Conservation (phyloP, 192 early-diverging fungal genomes). For the Powellomyces hirtus region DNA sequence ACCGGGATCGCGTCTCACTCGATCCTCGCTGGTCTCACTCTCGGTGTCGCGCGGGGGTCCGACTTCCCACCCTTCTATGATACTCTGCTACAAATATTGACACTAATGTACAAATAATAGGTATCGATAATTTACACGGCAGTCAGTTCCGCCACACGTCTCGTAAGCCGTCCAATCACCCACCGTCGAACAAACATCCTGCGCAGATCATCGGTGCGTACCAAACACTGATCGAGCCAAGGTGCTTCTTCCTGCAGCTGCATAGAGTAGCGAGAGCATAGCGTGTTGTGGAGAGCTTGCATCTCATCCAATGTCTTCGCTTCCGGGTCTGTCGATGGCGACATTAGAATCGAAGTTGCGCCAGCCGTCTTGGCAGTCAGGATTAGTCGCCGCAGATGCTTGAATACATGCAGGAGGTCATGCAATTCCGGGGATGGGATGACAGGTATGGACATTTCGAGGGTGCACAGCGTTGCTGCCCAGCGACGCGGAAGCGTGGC, state of each 20-base stretch:
- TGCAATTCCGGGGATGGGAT: background rate
- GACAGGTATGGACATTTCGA: background rate
- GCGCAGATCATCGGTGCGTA: conserved; percentile 3
- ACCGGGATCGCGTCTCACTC: too few species aligned
- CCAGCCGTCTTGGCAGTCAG: background rate
- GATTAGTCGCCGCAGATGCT: background rate
- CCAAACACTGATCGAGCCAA: background rate
- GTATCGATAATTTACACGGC: too few species aligned
- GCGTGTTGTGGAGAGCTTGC: background rate
- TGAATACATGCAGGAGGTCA: background rate
- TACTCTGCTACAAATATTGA: too few species aligned
- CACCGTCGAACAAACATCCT: background rate
- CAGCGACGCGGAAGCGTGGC: background rate
- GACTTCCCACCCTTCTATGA: too few species aligned
- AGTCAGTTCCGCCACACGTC: background rate
- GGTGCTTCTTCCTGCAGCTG: background rate
- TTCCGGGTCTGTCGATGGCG: background rate
- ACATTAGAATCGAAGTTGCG: background rate
- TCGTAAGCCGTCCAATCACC: background rate
- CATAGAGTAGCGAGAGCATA: conserved; percentile 1
- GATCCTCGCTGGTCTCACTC: too few species aligned
- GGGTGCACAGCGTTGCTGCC: background rate
- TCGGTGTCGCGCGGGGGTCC: too few species aligned
- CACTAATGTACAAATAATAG: too few species aligned
- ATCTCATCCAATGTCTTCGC: background rate